Evolutionary conservation across 768 basidiomycete species (phyloP).

Genomic region (Dacryopinax primogenitus): DNA sequence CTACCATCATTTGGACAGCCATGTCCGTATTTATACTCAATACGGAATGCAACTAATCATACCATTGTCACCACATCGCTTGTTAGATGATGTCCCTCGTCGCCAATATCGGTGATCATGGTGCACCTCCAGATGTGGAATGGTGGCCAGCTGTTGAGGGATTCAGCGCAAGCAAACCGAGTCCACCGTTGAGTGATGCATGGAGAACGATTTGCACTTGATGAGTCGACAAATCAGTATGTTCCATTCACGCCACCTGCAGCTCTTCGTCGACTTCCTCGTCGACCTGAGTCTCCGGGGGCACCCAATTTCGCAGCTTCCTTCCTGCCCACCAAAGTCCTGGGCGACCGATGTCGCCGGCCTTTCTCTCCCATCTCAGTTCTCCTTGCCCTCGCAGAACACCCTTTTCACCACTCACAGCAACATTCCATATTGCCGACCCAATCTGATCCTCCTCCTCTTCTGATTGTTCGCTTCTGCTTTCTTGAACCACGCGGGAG

Average conservation of each 20-base stretch:
- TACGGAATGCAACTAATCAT: no score
- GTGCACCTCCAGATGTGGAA: no score
- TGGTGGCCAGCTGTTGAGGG: no score
- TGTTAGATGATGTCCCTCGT: no score
- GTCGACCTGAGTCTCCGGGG: conserved; percentile 8
- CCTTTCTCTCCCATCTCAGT: conserved; percentile 48
- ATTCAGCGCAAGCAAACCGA: no score
- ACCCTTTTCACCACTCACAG: conserved; percentile 42
- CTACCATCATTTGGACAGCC: no score
- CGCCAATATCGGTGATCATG: no score
- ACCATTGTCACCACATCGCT: no score
- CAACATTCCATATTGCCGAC: conserved; percentile 55
- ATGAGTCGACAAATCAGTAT: not conserved
- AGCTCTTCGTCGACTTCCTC: not conserved
- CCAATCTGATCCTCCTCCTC: conserved; percentile 27
- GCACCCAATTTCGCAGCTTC: conserved; percentile 21
- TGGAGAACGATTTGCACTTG: no score
- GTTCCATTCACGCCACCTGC: not conserved
- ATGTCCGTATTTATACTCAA: no score
- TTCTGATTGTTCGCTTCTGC: not conserved
- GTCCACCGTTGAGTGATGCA: no score
- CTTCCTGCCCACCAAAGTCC: conserved; percentile 35
- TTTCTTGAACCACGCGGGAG: conserved; percentile 7
- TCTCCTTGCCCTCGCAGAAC: conserved; percentile 50
- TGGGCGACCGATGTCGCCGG: conserved; percentile 26